Base-by-base conservation (phyloP, 129 eudicot species). In the Flaveria robusta region DNA sequence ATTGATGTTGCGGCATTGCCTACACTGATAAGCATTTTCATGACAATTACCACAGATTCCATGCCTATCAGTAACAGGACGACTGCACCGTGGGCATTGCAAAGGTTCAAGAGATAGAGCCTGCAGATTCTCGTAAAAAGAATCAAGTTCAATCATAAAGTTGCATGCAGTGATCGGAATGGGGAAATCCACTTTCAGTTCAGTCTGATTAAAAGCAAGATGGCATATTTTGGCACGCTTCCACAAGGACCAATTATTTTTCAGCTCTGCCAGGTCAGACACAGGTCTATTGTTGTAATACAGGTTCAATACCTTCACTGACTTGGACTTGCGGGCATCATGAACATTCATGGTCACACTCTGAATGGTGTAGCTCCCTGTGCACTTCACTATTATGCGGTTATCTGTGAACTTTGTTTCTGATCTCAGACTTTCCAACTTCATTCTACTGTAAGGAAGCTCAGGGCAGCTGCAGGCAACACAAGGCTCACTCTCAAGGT, bases 381-480 rank as follows among this genome's bases (percentile, higher is more conserved):
- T 95, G 82, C 97, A 95, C 84, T 95, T 95, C 79, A 95, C 99
- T 76, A 95, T 95, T 59, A 95, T 95, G 75, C 97, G 99, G 72
- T 91, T 95, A 70, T 95, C 99, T 0, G 99, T 95, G 86, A 91
- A 95, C 68, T 95, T 95, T 47, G 96, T 95, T 74, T 91, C 99
- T 23, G 99, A 95, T 71, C 91, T 95, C 77, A 95, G 71, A 82
- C 88, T 91, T 85, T 95, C 99, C 29, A 95, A 88, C 85, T 95
- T 95, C 97, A 91, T 95, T 82, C 95, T 87, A 75, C 88, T 91
- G 77, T 87, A 95, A 16, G 99, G 96, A 70, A 95, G 92, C 85
- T 91, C 99, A 9, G 99, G 99, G n/a, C 97, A 91, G 86, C 99
- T 95, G 76, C 99, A 95, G 77, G 99, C 93, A 77, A 95, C 99